These are phyloP conservation scores for Drosera capensis DNA, from an alignment of 148 eudicot species.

Conservation along the genomic window DNA sequence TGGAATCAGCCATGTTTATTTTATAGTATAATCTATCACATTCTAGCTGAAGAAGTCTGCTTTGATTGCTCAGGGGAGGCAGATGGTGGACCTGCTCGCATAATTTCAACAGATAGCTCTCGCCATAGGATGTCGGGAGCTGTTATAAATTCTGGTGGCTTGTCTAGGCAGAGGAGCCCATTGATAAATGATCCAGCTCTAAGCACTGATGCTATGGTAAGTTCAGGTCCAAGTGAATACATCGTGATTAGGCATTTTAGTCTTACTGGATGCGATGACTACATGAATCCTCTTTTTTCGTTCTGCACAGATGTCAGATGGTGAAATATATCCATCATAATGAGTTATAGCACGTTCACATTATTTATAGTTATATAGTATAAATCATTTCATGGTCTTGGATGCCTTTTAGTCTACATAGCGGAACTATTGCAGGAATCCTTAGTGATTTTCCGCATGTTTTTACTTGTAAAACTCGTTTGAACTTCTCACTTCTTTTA, in stretches of 20 bases:
- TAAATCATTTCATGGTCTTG: no score
- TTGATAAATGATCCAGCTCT: conserved; percentile 41
- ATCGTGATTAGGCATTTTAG: not conserved
- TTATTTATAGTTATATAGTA: no score
- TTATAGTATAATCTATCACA: not conserved
- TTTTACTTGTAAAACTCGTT: no score
- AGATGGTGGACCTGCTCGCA: conserved; percentile 31
- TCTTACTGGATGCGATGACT: not conserved
- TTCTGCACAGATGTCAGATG: no score
- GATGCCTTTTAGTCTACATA: no score
- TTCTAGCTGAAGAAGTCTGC: not conserved
- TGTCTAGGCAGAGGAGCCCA: conserved; percentile 53
- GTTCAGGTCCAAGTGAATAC: conserved; percentile 1
- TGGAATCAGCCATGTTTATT: not conserved
- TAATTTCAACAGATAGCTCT: conserved; percentile 33
- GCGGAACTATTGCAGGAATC: no score
- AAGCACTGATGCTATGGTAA: conserved; percentile 63
- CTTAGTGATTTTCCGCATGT: no score
- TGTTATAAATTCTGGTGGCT: conserved; percentile 35
- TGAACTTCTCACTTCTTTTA: no score
- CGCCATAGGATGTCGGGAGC: conserved; percentile 43
- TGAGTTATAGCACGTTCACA: no score
- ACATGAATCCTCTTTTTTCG: not conserved
- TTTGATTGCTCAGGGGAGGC: conserved; percentile 30
- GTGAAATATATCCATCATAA: no score